Conservation (phyloP, 805 yeast genomes). For the Wickerhamomyces sydowiorum region DNA sequence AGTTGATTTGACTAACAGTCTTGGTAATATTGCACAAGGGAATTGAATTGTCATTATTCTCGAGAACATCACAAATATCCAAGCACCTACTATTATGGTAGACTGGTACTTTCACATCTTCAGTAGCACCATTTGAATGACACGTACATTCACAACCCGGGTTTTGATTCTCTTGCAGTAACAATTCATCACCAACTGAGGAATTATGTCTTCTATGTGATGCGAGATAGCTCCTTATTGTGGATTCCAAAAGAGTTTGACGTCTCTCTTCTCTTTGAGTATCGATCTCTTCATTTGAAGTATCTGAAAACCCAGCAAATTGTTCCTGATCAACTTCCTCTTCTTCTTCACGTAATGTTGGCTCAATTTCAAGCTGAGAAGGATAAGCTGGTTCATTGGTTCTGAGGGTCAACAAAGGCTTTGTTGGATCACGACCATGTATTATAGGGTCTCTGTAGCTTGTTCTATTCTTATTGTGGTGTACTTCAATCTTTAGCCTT, state of each 20-base stretch:
- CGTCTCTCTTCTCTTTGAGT: background rate
- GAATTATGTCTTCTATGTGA: background rate
- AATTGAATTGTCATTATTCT: background rate
- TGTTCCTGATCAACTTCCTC: constrained; percentile 2
- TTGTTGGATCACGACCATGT: constrained; percentile 28
- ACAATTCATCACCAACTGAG: no score
- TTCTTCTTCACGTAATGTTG: constrained; percentile 18
- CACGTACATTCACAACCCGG: background rate
- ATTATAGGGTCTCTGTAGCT: constrained; percentile 32
- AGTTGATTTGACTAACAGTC: constrained; percentile 4
- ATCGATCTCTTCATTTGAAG: background rate
- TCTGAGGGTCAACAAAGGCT: constrained; percentile 33
- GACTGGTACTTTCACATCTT: background rate
- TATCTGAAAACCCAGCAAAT: constrained; percentile 5
- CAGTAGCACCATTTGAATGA: background rate
- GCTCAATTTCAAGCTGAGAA: background rate
- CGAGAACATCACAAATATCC: background rate
- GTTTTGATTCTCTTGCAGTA: no score
- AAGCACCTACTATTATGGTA: background rate
- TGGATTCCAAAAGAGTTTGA: background rate
- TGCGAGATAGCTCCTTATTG: background rate
- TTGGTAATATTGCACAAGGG: background rate
- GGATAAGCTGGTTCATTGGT: constrained; percentile 16
- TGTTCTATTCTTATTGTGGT: constrained; percentile 33
- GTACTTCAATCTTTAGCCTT: constrained; percentile 28